These are phyloP conservation scores for Leptomonas seymouri DNA, from an alignment of 208 protist species.

Conservation along the genomic window DNA sequence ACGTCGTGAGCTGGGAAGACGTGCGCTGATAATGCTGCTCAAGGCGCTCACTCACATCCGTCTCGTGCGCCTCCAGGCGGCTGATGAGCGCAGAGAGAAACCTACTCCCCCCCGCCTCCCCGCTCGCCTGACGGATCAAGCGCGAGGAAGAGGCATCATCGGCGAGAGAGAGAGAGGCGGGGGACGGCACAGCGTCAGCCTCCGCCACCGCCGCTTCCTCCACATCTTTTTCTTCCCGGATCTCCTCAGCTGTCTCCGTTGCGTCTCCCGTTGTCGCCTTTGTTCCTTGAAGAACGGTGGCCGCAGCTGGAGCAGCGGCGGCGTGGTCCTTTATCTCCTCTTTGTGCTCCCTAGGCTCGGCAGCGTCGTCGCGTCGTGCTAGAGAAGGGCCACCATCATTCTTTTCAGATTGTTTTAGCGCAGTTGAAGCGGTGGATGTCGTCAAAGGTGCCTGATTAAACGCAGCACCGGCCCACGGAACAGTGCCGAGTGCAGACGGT, in stretches of 20 bases:
- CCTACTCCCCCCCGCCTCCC: constrained; percentile 35
- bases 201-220: neutral
- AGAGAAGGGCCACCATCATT: neutral
- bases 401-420: too few species aligned
- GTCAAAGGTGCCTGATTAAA: neutral
- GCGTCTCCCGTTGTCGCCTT: neutral
- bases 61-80: constrained; percentile 59
- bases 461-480: constrained; percentile 4
- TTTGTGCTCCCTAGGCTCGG: neutral
- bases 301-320: neutral
- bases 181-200: neutral
- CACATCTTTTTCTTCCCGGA: neutral
- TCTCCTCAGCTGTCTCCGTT: neutral
- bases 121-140: constrained; percentile 7
- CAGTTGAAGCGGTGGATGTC: neutral
- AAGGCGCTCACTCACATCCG: constrained; percentile 46
- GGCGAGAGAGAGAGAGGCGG: too few species aligned
- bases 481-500: neutral
- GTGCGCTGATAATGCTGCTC: constrained; percentile 63
- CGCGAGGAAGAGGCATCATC: too few species aligned
- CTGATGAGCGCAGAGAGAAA: constrained; percentile 49
- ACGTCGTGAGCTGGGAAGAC: constrained; percentile 37
- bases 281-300: neutral
- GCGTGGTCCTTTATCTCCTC: neutral
- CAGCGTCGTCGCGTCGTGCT: neutral